Base-by-base conservation (phyloP, 2,329 filamentous ascomycete species). In the Ascochyta fabae region DNA sequence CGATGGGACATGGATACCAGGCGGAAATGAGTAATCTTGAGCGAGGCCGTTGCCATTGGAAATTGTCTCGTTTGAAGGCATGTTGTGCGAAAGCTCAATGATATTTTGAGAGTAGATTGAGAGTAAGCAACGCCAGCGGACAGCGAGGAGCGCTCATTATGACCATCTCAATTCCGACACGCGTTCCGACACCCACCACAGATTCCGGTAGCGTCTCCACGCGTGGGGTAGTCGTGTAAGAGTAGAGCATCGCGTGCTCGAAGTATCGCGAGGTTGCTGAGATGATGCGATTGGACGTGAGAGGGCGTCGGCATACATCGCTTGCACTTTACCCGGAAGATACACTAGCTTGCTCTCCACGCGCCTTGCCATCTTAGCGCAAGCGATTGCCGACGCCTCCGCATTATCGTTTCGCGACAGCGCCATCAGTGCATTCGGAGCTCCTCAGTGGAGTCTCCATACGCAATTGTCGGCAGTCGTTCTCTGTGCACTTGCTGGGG, bases 1-100 rank as follows among this genome's bases (percentile, higher is more conserved):
- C 19, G 77, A 80, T 1, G 83, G 84, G n/a, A 82, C 83, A 58
- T 86, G 83, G 43, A 86, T 81, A 4, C 83, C 83, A 1, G 79
- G 77, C 27, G 82, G 80, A 59, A 77, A 80, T 6, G 77, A 65
- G 53, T 68, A 71, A 62, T 71, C 72, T 34, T 66, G 56, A 51
- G 64, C 48, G 16, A 65, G 57, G 58, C 59, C 61, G 42, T 62
- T 65, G 56, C 64, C 62, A 48, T 65, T 72, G 51, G 69, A 67
- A n/a, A 59, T 33, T 12, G 47, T 55, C 42, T 60, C 65, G 57
- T 66, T 67, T 16, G 71, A 73, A 60, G 68, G 67, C 70, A 72
- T 72, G 31, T 42, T 63, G 58, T 26, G 15, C 22, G 13, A 13
- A 27, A 8, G 23, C 23, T 24, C 19, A 52, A 36, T 16, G 4